Conservation (phyloP, 2,329 filamentous ascomycete species). For the Onygenales sp. region DNA sequence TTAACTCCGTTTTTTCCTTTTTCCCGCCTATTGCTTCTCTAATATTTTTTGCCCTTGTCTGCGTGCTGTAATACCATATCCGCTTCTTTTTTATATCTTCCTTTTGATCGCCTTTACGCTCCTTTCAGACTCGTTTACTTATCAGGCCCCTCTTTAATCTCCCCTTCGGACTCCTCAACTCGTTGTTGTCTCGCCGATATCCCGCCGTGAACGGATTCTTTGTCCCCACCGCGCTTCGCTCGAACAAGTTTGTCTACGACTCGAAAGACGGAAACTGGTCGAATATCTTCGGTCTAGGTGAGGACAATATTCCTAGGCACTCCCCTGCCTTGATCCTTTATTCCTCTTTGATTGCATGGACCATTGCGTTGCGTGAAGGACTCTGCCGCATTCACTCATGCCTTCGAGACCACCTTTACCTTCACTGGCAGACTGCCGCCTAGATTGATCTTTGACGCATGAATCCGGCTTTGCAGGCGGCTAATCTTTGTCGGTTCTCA, state of each 20-base stretch:
- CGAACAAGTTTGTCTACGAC: not conserved
- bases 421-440: not conserved
- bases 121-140: slow-evolving; percentile 28
- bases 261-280: not conserved
- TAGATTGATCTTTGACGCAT: no score
- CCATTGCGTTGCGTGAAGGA: not conserved
- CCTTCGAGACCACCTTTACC: not conserved
- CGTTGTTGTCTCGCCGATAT: not conserved
- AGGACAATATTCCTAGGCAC: not conserved
- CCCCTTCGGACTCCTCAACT: slow-evolving; percentile 2
- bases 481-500: not conserved
- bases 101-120: not conserved
- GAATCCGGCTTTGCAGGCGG: no score
- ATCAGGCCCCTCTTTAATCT: slow-evolving; percentile 15
- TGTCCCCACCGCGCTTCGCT: not conserved
- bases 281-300: not conserved
- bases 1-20: slow-evolving; percentile 11
- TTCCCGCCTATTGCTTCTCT: slow-evolving; percentile 23
- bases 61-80: not conserved
- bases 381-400: not conserved
- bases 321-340: not conserved
- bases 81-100: not conserved
- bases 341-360: not conserved
- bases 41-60: not conserved
- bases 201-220: not conserved